Conservation (phyloP, 306 rosid genomes). For the Sphenostylis stenocarpa region DNA sequence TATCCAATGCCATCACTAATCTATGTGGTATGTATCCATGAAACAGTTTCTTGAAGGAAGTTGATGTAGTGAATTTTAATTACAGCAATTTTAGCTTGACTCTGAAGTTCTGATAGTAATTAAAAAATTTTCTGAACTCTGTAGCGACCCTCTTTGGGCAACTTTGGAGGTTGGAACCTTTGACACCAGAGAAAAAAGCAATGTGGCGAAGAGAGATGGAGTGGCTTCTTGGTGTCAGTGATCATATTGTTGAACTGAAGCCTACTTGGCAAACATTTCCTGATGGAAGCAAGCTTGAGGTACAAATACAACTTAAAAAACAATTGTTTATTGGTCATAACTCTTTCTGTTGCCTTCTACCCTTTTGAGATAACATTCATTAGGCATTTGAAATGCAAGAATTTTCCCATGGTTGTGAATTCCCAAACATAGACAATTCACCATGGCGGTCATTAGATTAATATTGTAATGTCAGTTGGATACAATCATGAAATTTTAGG, state of each 20-base stretch:
- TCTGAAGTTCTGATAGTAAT: background rate
- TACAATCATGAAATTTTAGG: background rate
- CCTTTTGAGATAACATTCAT: background rate
- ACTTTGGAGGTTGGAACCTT: constrained; percentile 81
- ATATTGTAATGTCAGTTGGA: background rate
- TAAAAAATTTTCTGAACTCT: background rate
- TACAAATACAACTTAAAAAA: constrained; percentile 32
- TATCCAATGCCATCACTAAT: constrained; percentile 94
- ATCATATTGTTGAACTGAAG: constrained; percentile 73
- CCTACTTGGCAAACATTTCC: constrained; percentile 84
- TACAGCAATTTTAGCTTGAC: background rate
- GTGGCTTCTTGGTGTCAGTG: constrained; percentile 78
- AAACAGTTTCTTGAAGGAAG: background rate
- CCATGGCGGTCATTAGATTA: background rate
- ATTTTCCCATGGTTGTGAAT: background rate
- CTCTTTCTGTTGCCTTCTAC: background rate
- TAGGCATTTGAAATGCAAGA: background rate
- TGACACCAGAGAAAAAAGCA: constrained; percentile 55
- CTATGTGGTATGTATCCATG: constrained; percentile 61
- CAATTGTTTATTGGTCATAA: background rate
- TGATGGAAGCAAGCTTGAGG: constrained; percentile 84
- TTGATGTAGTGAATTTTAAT: background rate
- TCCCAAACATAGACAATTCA: no score
- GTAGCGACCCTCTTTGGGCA: constrained; percentile 81
- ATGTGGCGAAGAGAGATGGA: constrained; percentile 93